Evolutionary conservation across 2,329 filamentous ascomycete species (phyloP).

Genomic region (Colletotrichum lentis): DNA sequence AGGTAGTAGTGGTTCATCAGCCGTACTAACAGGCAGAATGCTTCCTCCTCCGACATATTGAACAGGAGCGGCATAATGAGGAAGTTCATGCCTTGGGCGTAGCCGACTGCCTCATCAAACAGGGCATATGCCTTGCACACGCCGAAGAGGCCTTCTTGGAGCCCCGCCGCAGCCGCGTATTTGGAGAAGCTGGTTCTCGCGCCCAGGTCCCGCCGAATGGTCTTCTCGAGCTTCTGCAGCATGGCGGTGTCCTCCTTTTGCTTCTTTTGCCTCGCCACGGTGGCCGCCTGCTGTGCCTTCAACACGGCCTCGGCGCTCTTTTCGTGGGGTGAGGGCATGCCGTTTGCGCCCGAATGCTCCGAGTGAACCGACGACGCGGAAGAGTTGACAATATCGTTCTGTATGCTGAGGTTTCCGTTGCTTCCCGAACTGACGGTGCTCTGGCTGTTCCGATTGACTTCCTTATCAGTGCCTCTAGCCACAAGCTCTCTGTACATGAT

Average conservation of each 20-base stretch:
- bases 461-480: conserved; percentile 81
- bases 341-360: conserved; percentile 71
- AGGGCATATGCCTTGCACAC: conserved; percentile 97
- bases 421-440: conserved; percentile 61
- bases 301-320: conserved; percentile 69
- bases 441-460: conserved; percentile 69
- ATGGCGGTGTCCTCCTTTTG: conserved; percentile 78
- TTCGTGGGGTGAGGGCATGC: conserved; percentile 63
- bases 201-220: conserved; percentile 89
- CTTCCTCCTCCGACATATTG: conserved; percentile 98
- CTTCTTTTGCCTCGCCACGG: conserved; percentile 77
- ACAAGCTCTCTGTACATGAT: conserved; percentile 84
- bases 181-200: conserved; percentile 96
- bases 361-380: conserved; percentile 88
- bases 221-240: conserved; percentile 86
- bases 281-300: conserved; percentile 70
- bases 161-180: conserved; percentile 86
- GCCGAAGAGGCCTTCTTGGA: conserved; percentile 93
- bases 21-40: conserved; percentile 90
- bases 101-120: conserved; percentile 92
- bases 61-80: conserved; percentile 95
- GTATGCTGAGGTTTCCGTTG: conserved; percentile 64
- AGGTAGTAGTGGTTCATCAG: conserved; percentile 97
- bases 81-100: conserved; percentile 99
- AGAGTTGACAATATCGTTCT: conserved; percentile 74